Evolutionary conservation across 2,329 filamentous ascomycete species (phyloP), one percentile per base, ranked within the genome.

Genomic region (Neonectria ditissima): DNA sequence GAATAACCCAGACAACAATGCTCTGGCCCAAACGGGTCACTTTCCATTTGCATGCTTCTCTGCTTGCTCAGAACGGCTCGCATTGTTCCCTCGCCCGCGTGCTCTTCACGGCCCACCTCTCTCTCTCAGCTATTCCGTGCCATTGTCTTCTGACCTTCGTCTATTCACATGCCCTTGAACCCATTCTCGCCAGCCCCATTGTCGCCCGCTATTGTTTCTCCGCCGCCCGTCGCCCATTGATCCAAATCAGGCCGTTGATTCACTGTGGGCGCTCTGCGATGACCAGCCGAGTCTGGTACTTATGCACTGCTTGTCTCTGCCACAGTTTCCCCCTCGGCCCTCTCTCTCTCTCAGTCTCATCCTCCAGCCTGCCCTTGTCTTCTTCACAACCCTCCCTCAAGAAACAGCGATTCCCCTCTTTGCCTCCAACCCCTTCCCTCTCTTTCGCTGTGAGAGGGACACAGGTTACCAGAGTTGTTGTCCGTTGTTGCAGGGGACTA

Each of bases 1-100:
- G 26, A 10, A 34, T n/a, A n/a, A n/a, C n/a, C n/a, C 22, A 56
- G 53, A 44, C 54, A 56, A 57, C 48, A 57, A 45, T 32, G 6
- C 41, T 11, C 39, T 24, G 39, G 47, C 22, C 22, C n/a, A 57
- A 45, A 57, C 59, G 16, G 28, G 41, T 28, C 39, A 47, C n/a
- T 28, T 24, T 34, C 24, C 22, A 37, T 14, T 18, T n/a, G n/a
- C 45, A 55, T 34, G 28, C 48, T 39, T 48, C 14, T 22, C 30
- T 53, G 45, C 20, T 62, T 62, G 59, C 59, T 45, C 45, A 45
- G n/a, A 8, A 14, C 26, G 10, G 6, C 16, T 34, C 16, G 39
- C 18, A 32, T 44, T 43, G 26, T 44, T 44, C 41, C 26, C 26
- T 43, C 28, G 24, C 24, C 34, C 39, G 22, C 26, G 18, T 16